These are phyloP conservation scores for Mycena capillaripes DNA, from an alignment of 768 basidiomycete species.

Conservation along the genomic window DNA sequence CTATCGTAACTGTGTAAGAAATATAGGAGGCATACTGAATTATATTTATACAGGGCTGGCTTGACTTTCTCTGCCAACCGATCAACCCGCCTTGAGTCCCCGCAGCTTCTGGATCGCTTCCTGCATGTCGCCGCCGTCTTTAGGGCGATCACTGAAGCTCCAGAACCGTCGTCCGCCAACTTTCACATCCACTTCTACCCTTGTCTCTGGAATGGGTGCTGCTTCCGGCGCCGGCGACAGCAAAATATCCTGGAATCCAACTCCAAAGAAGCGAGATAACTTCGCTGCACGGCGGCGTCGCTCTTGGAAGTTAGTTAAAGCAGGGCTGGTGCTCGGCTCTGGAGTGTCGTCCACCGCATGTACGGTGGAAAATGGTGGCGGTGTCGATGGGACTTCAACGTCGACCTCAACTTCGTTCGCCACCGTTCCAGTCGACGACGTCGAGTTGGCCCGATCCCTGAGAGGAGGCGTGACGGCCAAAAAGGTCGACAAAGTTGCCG, in stretches of 20 bases:
- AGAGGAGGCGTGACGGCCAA: constrained; percentile 8
- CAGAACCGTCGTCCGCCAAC: constrained; percentile 52
- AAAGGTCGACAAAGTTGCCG: constrained; percentile 29
- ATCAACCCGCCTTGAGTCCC: constrained; percentile 52
- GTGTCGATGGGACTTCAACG: constrained; percentile 4
- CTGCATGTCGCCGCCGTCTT: constrained; percentile 53
- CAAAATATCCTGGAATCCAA: constrained; percentile 61
- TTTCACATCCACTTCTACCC: constrained; percentile 54
- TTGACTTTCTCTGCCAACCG: background rate
- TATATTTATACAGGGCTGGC: constrained; percentile 16
- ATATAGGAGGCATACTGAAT: constrained; percentile 26
- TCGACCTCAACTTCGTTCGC: constrained; percentile 1
- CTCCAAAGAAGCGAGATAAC: constrained; percentile 71
- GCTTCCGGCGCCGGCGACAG: constrained; percentile 32
- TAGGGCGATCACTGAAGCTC: constrained; percentile 50
- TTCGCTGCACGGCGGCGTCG: constrained; percentile 66
- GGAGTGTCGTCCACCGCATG: constrained; percentile 9
- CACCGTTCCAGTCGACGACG: constrained; percentile 18
- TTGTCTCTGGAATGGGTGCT: background rate
- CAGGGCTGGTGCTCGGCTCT: constrained; percentile 2
- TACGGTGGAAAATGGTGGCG: constrained; percentile 27
- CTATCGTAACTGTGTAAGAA: constrained; percentile 28
- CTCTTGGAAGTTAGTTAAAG: constrained; percentile 39
- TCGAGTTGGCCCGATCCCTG: constrained; percentile 32
- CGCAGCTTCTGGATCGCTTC: constrained; percentile 62